Base-by-base conservation (phyloP, 257 asterid genomes). In the Anisodus tanguticus region DNA sequence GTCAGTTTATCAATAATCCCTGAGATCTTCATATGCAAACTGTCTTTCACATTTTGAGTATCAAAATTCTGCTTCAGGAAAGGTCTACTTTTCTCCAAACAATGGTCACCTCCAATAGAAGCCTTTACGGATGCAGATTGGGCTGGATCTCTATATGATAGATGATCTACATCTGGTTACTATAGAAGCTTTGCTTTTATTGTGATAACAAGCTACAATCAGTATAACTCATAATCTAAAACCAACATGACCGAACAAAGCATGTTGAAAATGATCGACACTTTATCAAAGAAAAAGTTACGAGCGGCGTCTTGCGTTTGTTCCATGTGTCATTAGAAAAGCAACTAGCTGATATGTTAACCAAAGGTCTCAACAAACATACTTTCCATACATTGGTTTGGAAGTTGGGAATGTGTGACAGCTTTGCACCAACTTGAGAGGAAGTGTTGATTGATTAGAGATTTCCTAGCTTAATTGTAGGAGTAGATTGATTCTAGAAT, bases 41-140 rank as follows among this genome's bases (percentile, higher is more conserved):
- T 66, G 72, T 66, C 72, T 66, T 66, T 66, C 71, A 66, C 45
- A 31, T 66, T 66, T 66, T 66, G 45, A 13, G 71, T 66, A 31
- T 66, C 71, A 26, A 45, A 66, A 67, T 10, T 67, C 3, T 16
- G 11, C 74, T 67, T 15, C 10, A 35, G 74, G 47, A 17, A 67
- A 26, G 10, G 10, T 37, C 19, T 67, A 67, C 47, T 35, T 37
- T 67, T 37, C 74, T 67, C 49, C 74, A 67, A 17, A 35, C 74
- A 22, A 35, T 35, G 74, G 19, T 67, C n/a, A 35, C 47, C 49
- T 12, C 47, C 74, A 12, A 67, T 67, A 67, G 19, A 67, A 67
- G 74, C 26, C 26, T 22, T 22, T 22, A 22, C 26, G 26, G 26
- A 22, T 22, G 26, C 26, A 22, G 26, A 22, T 31, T 31, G n/a